Evolutionary conservation across 257 asterid species (phyloP).

Genomic region (Lycium ferocissimum): DNA sequence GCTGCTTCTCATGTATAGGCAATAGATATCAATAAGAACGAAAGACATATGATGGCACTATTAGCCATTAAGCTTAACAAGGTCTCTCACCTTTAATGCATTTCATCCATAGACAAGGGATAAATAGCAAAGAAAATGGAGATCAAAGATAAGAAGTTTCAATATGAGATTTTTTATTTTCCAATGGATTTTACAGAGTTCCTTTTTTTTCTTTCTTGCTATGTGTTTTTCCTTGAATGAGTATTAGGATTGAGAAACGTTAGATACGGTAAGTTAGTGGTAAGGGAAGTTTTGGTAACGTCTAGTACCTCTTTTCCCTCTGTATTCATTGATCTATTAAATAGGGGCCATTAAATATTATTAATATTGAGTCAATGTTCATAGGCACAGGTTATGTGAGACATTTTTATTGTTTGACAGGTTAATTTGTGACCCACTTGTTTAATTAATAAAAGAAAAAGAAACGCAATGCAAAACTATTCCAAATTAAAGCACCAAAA

Average conservation of each 20-base stretch:
- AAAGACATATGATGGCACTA: background rate
- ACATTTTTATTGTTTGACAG: background rate
- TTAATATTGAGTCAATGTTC: background rate
- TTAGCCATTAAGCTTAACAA: constrained; percentile 8
- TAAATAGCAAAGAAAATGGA: constrained; percentile 10
- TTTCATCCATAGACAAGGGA: background rate
- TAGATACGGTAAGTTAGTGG: background rate
- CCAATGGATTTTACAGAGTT: background rate
- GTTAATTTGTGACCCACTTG: background rate
- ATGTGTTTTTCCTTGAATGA: constrained; percentile 8
- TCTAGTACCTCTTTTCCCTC: background rate
- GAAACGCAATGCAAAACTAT: too few species aligned
- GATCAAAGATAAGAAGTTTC: background rate
- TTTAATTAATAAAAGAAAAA: too few species aligned
- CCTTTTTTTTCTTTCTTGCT: background rate
- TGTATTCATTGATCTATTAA: constrained; percentile 22
- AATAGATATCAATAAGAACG: background rate
- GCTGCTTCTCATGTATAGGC: background rate
- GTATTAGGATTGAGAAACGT: background rate
- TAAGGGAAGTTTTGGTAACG: background rate
- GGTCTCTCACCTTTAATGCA: constrained; percentile 3
- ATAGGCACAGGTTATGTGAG: background rate
- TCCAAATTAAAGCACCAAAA: too few species aligned
- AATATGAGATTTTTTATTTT: background rate
- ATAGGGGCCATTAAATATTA: constrained; percentile 1